Evolutionary conservation across 75 land plant species (phyloP), one percentile per base, ranked within the genome.

Genomic region (Pinus albicaulis): DNA sequence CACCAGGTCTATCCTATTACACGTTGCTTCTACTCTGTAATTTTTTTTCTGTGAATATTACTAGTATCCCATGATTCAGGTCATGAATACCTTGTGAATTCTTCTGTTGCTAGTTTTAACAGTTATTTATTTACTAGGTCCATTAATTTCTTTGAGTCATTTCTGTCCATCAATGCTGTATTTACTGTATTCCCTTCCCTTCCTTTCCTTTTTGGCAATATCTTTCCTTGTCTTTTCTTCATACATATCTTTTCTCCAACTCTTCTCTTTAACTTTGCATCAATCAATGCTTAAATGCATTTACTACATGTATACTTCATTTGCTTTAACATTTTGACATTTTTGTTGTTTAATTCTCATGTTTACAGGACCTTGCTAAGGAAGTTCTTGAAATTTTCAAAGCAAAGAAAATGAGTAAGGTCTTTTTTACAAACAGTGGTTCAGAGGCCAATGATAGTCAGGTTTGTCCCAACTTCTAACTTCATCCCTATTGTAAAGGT

Each of bases 371-470:
- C 81, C 89, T 98, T 48, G 93, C 99, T 52, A 89, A 85, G 77
- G 99, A 92, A 71, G 80, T 98, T 60, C 56, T 95, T 71, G 89
- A 91, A 26, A 79, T 79, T 7, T 98, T 95, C 79, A 92, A 91
- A 38, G 92, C 95, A 53, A 87, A 60, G 16, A 89, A 91, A 78
- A 95, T 98, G 99, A 90, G 81, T 52, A 95, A 92, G 70, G 98
- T 81, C 4, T 95, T 98, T 77, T 98, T 95, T 72, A 88, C 92
- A 61, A 95, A 87, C 24, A 87, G 96, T 82, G 99, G 99, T 76
- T 98, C 99, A 53, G 99, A 98, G 81, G 95, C 98, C 56, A 98
- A 98, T 88, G 99, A 98, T 75, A 79, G 96, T 58, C 99, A 98
- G 96, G 99, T 94, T 22, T 44, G 74, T 74, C 16, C 44, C 36